phyloP scores from a whole-genome alignment of 2,329 filamentous ascomycete genomes.

The Emergomyces orientalis region DNA sequence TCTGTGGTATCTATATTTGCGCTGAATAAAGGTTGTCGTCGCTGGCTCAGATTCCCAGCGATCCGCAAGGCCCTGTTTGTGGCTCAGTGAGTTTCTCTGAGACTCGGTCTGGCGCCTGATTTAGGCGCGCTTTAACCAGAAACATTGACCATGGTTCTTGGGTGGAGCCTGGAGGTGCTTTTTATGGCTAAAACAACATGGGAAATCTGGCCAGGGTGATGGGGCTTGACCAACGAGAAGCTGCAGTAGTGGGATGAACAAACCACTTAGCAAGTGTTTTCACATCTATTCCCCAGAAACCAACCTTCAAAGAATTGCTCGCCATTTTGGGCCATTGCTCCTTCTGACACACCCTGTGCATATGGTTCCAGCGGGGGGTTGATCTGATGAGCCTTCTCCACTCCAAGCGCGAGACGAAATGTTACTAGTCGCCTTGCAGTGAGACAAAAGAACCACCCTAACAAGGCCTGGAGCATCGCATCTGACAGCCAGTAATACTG shows the following conservation, averaged over 20 bases:
- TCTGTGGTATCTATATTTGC: too few relatives aligned
- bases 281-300: not conserved
- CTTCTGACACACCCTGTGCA: not conserved
- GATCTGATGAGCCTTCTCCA: not conserved
- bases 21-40: too few relatives aligned
- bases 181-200: too few relatives aligned
- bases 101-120: not conserved
- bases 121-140: not conserved
- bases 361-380: not conserved
- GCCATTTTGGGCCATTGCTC: not conserved
- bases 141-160: not conserved
- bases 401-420: not conserved
- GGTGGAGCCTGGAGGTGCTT: not conserved
- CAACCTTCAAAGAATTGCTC: not conserved
- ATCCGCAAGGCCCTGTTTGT: not conserved
- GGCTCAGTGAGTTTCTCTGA: not conserved
- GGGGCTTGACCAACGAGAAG: too few relatives aligned
- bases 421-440: not conserved
- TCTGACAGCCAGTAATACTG: not conserved
- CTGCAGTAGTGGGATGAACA: not conserved
- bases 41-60: too few relatives aligned
- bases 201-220: too few relatives aligned
- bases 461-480: not conserved
- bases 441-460: not conserved
- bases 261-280: too few relatives aligned